Base-by-base conservation (phyloP, 177 flowering plant genomes). In the Telopea speciosissima region DNA sequence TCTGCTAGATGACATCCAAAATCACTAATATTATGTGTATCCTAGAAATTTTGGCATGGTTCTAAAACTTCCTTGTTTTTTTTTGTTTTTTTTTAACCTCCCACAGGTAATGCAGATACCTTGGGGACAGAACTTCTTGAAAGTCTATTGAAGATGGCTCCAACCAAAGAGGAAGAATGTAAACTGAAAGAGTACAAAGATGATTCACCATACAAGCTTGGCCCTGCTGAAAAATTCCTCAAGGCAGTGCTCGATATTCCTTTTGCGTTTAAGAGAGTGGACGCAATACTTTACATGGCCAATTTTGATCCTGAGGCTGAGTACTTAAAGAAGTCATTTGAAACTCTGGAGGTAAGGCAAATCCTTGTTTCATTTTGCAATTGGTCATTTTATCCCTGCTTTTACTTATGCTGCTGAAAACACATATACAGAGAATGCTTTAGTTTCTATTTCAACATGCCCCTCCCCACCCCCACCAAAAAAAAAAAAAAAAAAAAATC, bases 251-350 rank as follows among this genome's bases (percentile, higher is more conserved):
- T 93, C 68, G 94, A 89, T 76, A 79, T 93, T 65, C 99, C 99
- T 56, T 86, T 83, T 80, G 99, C 99, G 28, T 95, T 95, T 76
- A 87, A 83, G 75, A 84, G 97, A 70, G 85, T 90, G 19, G 93
- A 90, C 24, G 97, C 94, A 61, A 85, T 95, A 93, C 91, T 95
- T 66, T 95, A 92, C 74, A 78, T 90, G 24, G 88, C 92, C 60
- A 95, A 93, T 80, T 95, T 95, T 66, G 96, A 93, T 56, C 83
- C 93, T 33, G 99, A 95, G 79, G 81, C 87, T 62, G 93, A 90
- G 56, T 93, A 91, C 79, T 93, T 93, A 54, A 85, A 58, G 61
- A 87, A 81, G 76, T 90, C 97, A 61, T 93, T 93, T 68, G 84
- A 84, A 69, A 88, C 90, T 22, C 80, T 95, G 6, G 88, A 95